These are phyloP conservation scores for Acacia crassicarpa DNA, from an alignment of 306 rosid species.

Conservation along the genomic window DNA sequence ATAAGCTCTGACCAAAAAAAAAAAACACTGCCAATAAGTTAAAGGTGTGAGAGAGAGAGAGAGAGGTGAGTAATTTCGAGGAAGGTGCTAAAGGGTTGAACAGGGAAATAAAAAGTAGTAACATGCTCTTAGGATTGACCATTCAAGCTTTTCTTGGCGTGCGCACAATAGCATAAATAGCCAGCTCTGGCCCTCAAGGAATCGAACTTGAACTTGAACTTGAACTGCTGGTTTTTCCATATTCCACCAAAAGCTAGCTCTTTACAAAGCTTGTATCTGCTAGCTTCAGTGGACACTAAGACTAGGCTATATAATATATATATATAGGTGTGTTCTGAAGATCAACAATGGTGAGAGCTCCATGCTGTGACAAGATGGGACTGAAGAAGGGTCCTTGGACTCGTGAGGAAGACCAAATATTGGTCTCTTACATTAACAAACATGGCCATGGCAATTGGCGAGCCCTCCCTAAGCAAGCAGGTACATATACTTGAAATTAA, in stretches of 20 bases:
- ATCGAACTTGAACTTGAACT: constrained; percentile 42
- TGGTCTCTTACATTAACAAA: constrained; percentile 53
- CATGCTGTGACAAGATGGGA: constrained; percentile 97
- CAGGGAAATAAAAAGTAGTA: not conserved
- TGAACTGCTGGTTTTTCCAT: not conserved
- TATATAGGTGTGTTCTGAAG: too few species aligned
- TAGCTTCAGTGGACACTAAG: constrained; percentile 19
- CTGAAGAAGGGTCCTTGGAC: constrained; percentile 94
- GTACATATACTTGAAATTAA: constrained; percentile 31
- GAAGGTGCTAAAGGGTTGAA: constrained; percentile 46
- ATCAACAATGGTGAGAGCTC: constrained; percentile 80
- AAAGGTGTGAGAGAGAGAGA: not conserved
- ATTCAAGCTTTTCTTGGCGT: constrained; percentile 18
- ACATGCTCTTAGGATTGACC: constrained; percentile 20
- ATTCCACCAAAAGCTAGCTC: not conserved
- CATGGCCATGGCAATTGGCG: constrained; percentile 94
- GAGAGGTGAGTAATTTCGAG: constrained; percentile 25
- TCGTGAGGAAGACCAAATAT: constrained; percentile 75
- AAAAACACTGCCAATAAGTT: not conserved
- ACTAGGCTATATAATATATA: not conserved
- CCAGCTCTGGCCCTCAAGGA: constrained; percentile 11
- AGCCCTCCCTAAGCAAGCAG: constrained; percentile 95
- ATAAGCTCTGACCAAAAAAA: too few species aligned
- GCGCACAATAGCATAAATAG: constrained; percentile 48
- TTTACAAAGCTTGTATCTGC: not conserved